These are phyloP conservation scores for Arthrobotrys sphaeroides DNA, from an alignment of 2,329 filamentous ascomycete species.

Conservation along the genomic window DNA sequence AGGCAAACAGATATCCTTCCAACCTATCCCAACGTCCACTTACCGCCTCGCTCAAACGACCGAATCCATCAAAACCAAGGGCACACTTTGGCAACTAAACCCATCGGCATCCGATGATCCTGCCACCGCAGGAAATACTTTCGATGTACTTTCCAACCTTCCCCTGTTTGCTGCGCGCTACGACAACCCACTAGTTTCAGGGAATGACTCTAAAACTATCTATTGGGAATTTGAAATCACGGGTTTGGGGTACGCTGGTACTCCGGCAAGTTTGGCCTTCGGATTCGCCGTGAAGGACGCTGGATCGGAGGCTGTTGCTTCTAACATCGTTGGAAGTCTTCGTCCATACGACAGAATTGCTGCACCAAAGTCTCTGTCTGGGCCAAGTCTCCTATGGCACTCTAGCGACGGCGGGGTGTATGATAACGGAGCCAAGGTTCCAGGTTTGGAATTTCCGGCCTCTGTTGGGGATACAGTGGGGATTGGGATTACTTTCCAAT, in stretches of 20 bases:
- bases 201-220: slow-evolving; percentile 43
- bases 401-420: slow-evolving; percentile 41
- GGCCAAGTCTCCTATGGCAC: slow-evolving; percentile 40
- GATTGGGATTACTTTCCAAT: slow-evolving; percentile 34
- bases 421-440: slow-evolving; percentile 17
- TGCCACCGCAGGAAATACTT: slow-evolving; percentile 26
- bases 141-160: slow-evolving; percentile 27
- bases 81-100: slow-evolving; percentile 51
- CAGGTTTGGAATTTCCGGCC: slow-evolving; percentile 5
- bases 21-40: slow-evolving; percentile 36
- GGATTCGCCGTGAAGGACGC: slow-evolving; percentile 44
- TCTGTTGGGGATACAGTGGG: slow-evolving; percentile 33
- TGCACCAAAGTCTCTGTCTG: slow-evolving; percentile 33
- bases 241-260: slow-evolving; percentile 29
- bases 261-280: slow-evolving; percentile 11
- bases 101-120: slow-evolving; percentile 36
- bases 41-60: slow-evolving; percentile 47
- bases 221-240: slow-evolving; percentile 53
- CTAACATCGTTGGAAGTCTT: slow-evolving; percentile 23
- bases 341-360: slow-evolving; percentile 7
- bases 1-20: slow-evolving; percentile 37
- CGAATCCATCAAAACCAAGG: slow-evolving; percentile 47
- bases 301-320: slow-evolving; percentile 19
- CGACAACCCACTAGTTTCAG: slow-evolving; percentile 41
- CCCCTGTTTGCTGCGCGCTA: slow-evolving; percentile 45